phyloP scores from a whole-genome alignment of 805 yeast genomes.

The Ogataea degrootiae region DNA sequence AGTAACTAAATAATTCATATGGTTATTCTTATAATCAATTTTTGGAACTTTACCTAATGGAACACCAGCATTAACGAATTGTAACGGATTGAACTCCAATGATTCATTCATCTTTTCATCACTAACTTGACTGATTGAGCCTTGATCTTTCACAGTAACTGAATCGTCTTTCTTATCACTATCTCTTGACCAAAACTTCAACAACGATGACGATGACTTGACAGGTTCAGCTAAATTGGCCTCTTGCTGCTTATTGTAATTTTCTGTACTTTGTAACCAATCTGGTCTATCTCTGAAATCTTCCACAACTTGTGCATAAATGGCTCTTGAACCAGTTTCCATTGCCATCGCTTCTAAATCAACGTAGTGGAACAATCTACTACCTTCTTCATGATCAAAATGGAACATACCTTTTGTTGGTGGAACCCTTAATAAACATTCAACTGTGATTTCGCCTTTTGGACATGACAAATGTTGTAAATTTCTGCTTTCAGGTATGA shows the following conservation, averaged over 20 bases:
- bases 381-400: slow-evolving; percentile 63
- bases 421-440: slow-evolving; percentile 69
- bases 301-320: slow-evolving; percentile 70
- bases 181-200: slow-evolving; percentile 27
- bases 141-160: slow-evolving; percentile 2
- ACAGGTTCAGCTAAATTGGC: background rate
- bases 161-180: background rate
- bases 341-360: slow-evolving; percentile 80
- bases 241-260: slow-evolving; percentile 1
- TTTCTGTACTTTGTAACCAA: slow-evolving; percentile 21
- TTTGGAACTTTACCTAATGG: slow-evolving; percentile 85
- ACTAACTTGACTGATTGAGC: slow-evolving; percentile 1
- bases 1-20: slow-evolving; percentile 84
- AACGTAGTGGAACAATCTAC: slow-evolving; percentile 70
- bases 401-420: slow-evolving; percentile 57
- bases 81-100: slow-evolving; percentile 46
- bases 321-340: slow-evolving; percentile 60
- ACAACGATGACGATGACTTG: slow-evolving; percentile 10
- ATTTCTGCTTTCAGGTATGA: slow-evolving; percentile 47
- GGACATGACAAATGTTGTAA: slow-evolving; percentile 72
- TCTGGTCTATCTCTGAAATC: slow-evolving; percentile 65
- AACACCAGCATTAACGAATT: slow-evolving; percentile 75
- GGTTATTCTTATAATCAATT: slow-evolving; percentile 81
- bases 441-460: slow-evolving; percentile 62
- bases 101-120: slow-evolving; percentile 19